phyloP scores from a whole-genome alignment of 208 protist species.

The Leishmania amazonensis region DNA sequence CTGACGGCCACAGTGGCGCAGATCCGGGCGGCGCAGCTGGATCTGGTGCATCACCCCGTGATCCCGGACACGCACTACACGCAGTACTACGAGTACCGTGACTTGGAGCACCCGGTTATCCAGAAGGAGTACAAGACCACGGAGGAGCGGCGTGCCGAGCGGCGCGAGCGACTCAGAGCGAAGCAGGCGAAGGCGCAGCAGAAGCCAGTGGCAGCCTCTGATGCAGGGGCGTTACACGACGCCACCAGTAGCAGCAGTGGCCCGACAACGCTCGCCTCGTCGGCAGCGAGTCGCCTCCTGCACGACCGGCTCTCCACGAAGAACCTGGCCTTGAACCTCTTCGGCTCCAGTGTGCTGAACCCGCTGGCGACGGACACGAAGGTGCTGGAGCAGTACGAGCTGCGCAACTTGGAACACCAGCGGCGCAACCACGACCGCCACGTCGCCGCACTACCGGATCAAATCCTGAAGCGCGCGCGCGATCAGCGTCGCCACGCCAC shows the following conservation, averaged over 20 bases:
- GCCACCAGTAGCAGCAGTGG: background rate
- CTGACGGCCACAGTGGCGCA: conserved; percentile 16
- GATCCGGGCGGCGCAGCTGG: conserved; percentile 30
- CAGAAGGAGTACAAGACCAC: conserved; percentile 52
- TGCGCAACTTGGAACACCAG: conserved; percentile 79
- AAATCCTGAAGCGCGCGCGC: conserved; percentile 68
- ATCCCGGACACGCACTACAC: conserved; percentile 67
- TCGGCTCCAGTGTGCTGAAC: conserved; percentile 70
- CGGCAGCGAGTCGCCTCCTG: conserved; percentile 13
- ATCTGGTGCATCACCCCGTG: conserved; percentile 58
- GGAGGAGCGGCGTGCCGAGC: conserved; percentile 67
- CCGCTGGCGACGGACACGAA: conserved; percentile 64
- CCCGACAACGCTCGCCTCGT: conserved; percentile 5
- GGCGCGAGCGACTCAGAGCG: conserved; percentile 46
- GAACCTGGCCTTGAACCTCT: conserved; percentile 61
- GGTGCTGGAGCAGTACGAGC: conserved; percentile 73
- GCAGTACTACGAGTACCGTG: conserved; percentile 40
- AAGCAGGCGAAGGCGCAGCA: conserved; percentile 39
- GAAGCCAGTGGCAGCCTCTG: background rate
- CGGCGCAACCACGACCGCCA: conserved; percentile 81
- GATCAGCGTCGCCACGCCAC: conserved; percentile 58
- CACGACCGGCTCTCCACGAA: conserved; percentile 70
- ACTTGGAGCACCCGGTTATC: conserved; percentile 25
- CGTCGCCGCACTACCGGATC: conserved; percentile 70
- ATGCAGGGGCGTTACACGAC: background rate